Base-by-base conservation (phyloP, 1,284 basidiomycete genomes). In the Takashimella koratensis region DNA sequence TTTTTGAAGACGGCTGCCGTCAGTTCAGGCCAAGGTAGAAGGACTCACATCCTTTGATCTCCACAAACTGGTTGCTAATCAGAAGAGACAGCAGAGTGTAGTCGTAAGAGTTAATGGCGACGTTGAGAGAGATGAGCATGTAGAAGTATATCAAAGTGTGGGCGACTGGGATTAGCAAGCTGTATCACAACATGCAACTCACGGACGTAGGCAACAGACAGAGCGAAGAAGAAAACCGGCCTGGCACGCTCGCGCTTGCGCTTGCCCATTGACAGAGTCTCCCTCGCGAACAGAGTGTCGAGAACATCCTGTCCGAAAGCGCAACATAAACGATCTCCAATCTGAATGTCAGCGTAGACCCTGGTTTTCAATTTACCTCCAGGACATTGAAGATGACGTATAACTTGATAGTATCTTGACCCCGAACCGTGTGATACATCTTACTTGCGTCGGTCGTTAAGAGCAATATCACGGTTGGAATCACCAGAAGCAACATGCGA, bases 361-460 rank as follows among this genome's bases (percentile, higher is more conserved):
- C n/a, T n/a, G n/a, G n/a, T n/a, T n/a, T n/a, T n/a, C 45, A 43
- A 64, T 74, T 49, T 36, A 92, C 92, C 82, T 96, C 93, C 13
- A 97, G 81, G 8, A 92, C 95, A 73, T 98, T 98, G 79, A 98
- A 99, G 57, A 99, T 97, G 58, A 99, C 96, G 78, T 98, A 98
- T 51, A 99, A 79, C 78, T 98, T 99, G 79, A 99, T 94, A 2
- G 90, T 95, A 67, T 97, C 93, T 76, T 98, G 96, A 0, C 95
- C 96, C n/a, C 96, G 85, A 49, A 99, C 97, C 19, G 88, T 89
- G 70, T 99, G 96, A 66, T 99, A 99, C 73, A 99, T 96, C 77
- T 96, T 96, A 77, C 92, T 96, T 11, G 93, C 89, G 70, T 98
- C 95, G 4, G 94, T 95, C 26, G 94, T 80, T 3, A 88, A 84